Evolutionary conservation across 2,329 filamentous ascomycete genomes (phyloP), one percentile per base, ranked within the genome.

Genomic region (Rutstroemia sp.): DNA sequence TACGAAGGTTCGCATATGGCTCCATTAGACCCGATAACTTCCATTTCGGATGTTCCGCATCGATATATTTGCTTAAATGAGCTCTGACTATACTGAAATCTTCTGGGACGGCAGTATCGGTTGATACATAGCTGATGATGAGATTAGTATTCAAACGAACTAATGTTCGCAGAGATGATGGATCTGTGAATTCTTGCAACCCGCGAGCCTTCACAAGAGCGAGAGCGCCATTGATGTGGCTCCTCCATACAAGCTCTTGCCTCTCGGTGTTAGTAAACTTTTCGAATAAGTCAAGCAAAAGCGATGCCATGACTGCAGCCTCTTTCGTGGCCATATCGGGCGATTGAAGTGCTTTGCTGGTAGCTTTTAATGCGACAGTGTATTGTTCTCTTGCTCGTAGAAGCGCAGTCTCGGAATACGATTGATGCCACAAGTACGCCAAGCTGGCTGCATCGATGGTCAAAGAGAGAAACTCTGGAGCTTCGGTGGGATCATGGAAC

Each of bases 211-310:
- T 64, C 34, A 61, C 62, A 46, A 68, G 67, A 60, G 53, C 66
- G 17, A 69, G 67, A 53, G 54, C 68, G 38, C 75, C 76, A 6
- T 73, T 76, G 64, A 73, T 74, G 45, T 73, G 70, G 64, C 72
- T 53, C 21, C 23, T 53, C 42, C 40, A 53, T 27, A 17, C 16
- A 27, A 17, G 17, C n/a, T 25, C 21, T n/a, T 25, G 23, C 23
- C 23, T 14, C n/a, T 42, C 27, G 16, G 16, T 16, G 30, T 17
- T 56, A 5, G 46, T 44, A 2, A 57, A 34, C 30, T 57, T 59
- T 21, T 61, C 57, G 27, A 55, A 57, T 2, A 61, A 17, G 38
- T 62, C 60, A 6, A 62, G 44, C n/a, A 59, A 40, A 12, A 62
- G 38, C 17, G 52, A 42, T 14, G 58, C 45, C 25, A 59, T 50